Evolutionary conservation across 83 land plant genomes (phyloP), one percentile per base, ranked within the genome.

Genomic region (Larix sibirica): DNA sequence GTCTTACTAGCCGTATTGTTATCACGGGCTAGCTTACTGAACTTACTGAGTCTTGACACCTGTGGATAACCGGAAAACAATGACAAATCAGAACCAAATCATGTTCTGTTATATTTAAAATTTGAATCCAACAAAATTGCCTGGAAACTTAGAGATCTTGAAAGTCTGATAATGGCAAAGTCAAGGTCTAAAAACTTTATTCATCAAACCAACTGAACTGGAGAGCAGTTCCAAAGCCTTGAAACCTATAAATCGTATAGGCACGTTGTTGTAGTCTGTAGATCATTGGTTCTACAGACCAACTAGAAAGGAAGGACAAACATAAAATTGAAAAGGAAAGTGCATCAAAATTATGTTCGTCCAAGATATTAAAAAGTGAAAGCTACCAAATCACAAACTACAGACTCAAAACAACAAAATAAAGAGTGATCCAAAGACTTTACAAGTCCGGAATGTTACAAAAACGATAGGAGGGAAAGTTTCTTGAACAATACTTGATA

Each of bases 21-120:
- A 42, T 97, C 97, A 17, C 99, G 94, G 36, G 99, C 98, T 63
- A 97, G 94, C 85, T 97, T 96, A 85, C 99, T 97, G 77, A 96
- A 87, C n/a, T 96, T 90, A 79, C 99, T 97, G 18, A 97, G 73
- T 83, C 88, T 93, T 36, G 98, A 93, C 10, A 97, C 97, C 99
- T 97, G 89, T n/a, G 24, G 17, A 65, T 13, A 60, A 50, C 21
- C 54, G 62, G 63, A 66, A 31, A 79, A 62, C 18, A 54, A 24
- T 75, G 7, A 50, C 42, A 79, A 78, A 60, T 28, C 14, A 68
- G 21, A 23, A 21, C 18, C n/a, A 1, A 78, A 60, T 58, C 59
- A 62, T 60, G 68, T 8, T 59, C 4, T 68, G 3, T 4, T 56
- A 68, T 54, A 36, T 58, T 16, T 71, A 36, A 6, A 40, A 17